phyloP scores from a whole-genome alignment of 441 rosid genomes.

The Gossypium davidsonii region DNA sequence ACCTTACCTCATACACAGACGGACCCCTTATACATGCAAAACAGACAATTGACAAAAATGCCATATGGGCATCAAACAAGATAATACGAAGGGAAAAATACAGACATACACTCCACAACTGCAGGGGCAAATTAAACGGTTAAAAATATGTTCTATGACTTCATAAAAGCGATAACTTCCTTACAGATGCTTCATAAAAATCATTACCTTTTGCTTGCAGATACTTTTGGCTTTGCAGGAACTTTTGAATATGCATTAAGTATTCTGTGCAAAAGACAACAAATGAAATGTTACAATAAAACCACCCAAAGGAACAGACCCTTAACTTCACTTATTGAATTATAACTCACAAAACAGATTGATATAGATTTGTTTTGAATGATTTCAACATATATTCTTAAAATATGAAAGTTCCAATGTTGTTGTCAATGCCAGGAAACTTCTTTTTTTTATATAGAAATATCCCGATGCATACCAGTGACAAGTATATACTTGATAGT shows the following conservation, averaged over 20 bases:
- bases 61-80: no score
- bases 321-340: background rate
- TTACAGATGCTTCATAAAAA: background rate
- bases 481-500: background rate
- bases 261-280: constrained; percentile 38
- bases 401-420: background rate
- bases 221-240: constrained; percentile 48
- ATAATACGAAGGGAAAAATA: background rate
- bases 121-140: background rate
- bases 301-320: background rate
- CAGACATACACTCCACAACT: background rate
- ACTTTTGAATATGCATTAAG: constrained; percentile 59
- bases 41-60: background rate
- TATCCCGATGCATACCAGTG: background rate
- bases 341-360: background rate
- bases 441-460: background rate
- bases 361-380: background rate
- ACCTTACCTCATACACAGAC: background rate
- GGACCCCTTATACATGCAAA: background rate
- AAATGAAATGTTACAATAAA: constrained; percentile 1
- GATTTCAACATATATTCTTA: background rate
- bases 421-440: background rate
- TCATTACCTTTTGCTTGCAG: constrained; percentile 51
- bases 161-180: background rate
- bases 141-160: background rate